phyloP scores from a whole-genome alignment of 1,284 basidiomycete genomes.

The Trametes versicolor region DNA sequence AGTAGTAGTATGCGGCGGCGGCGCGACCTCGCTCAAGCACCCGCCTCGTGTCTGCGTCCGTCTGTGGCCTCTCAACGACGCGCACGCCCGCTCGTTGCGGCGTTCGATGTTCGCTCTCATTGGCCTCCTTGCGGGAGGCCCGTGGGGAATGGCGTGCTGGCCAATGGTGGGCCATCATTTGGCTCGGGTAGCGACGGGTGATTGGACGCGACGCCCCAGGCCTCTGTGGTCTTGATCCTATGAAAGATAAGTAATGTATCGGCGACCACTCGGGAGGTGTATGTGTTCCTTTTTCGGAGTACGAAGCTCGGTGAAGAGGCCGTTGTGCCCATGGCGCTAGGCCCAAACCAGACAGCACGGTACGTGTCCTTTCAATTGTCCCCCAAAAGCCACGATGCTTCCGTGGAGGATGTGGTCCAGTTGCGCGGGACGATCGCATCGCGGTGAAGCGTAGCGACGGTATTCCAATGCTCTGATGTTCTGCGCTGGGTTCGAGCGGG shows the following conservation, averaged over 20 bases:
- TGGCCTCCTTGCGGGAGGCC: not conserved
- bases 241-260: not conserved
- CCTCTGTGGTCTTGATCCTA: not conserved
- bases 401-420: not conserved
- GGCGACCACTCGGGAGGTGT: not conserved
- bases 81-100: not conserved
- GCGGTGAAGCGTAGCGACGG: not conserved
- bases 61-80: not conserved
- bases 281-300: not conserved
- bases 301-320: not conserved
- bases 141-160: not conserved
- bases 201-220: conserved; percentile 2
- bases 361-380: not conserved
- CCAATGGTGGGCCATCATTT: conserved; percentile 2
- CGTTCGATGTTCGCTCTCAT: conserved; percentile 6
- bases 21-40: not conserved
- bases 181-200: not conserved
- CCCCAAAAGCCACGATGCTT: not conserved
- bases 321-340: not conserved
- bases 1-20: not conserved
- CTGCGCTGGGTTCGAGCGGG: not conserved
- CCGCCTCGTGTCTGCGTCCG: not conserved
- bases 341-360: not conserved
- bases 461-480: not conserved
- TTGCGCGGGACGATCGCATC: not conserved